A percentile compares a stretch with the other conserved stretches of the same genome.
Evolutionary conservation across 495 filamentous ascomycete genomes (phyloP).

Genomic region (Cercophora scortea): DNA sequence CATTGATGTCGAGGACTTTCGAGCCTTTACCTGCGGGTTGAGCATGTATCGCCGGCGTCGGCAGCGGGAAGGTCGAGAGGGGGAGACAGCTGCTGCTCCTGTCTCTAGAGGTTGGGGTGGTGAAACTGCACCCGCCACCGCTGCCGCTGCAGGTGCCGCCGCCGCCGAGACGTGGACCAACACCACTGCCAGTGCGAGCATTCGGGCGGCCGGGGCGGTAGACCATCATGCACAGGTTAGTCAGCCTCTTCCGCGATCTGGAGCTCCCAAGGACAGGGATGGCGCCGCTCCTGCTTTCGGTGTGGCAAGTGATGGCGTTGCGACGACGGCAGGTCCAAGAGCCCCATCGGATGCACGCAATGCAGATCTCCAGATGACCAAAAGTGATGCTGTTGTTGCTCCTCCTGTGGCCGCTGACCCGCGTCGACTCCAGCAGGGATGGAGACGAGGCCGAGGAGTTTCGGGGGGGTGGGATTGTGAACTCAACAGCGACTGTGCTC

Average conservation of each 20-base stretch:
- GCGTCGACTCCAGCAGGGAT: slow-evolving; percentile 34
- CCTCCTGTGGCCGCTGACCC: not conserved
- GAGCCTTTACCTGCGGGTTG: slow-evolving; percentile 77
- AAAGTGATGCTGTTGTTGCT: not conserved
- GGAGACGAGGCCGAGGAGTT: slow-evolving; percentile 61
- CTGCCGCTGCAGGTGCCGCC: not conserved
- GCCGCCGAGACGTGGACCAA: not conserved
- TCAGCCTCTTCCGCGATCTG: no score
- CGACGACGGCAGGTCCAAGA: slow-evolving; percentile 1
- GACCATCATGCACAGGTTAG: no score
- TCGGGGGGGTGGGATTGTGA: slow-evolving; percentile 74
- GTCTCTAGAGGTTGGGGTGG: no score
- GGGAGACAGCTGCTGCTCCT: not conserved
- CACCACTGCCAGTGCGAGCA: not conserved
- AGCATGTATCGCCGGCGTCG: slow-evolving; percentile 41
- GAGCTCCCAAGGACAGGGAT: no score
- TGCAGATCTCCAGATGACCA: slow-evolving; percentile 19
- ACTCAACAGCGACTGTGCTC: slow-evolving; percentile 75
- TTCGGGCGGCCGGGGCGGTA: no score
- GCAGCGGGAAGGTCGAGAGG: slow-evolving; percentile 1
- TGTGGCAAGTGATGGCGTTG: not conserved
- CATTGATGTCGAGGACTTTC: slow-evolving; percentile 65
- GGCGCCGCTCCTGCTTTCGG: no score
- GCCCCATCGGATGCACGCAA: slow-evolving; percentile 16
- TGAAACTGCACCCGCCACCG: no score